Base-by-base conservation (phyloP, 441 rosid genomes). In the Gossypium gossypioides region DNA sequence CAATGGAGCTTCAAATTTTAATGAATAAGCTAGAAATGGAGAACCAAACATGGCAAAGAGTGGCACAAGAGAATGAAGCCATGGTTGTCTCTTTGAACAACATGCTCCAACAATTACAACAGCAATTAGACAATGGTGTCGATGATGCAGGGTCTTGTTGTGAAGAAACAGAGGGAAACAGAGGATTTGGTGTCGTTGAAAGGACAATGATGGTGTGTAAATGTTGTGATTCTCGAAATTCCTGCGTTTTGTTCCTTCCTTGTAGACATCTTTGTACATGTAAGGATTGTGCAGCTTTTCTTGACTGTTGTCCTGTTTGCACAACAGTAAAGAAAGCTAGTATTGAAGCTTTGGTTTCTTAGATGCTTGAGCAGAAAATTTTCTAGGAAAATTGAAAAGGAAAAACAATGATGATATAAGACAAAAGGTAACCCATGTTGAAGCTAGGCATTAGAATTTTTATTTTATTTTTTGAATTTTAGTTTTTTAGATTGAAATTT, bases 221-320 rank as follows among this genome's bases (percentile, higher is more conserved):
- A 75, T 65, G 75, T 73, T 88, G 92, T 40, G 68, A 77, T 29
- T 60, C 75, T 75, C 65, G 83, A 56, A 75, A 40, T 67, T 75
- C 89, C 81, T 80, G 89, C 54, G 75, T 88, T 24, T 74, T 93
- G 88, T 89, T 91, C 79, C 81, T 93, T 78, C 98, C 98, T 69
- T 93, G 98, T 62, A 87, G 93, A 77, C 98, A 93, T 79, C 89
- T 93, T 15, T 88, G 91, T 76, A 80, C 94, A 40, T 93, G 98
- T 80, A 80, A 74, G 24, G 74, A 67, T 3, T 93, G 98, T 50
- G 93, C 80, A 42, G 73, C 73, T 4, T 79, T 83, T 68, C 85
- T 89, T 65, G 84, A 81, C 72, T 74, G 77, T 42, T 91, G 98
- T 68, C 97, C 94, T 2, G 80, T 91, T 37, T 93, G 98, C 77